A percentile compares a stretch with the other conserved stretches of the same genome.
phyloP scores from a whole-genome alignment of 2,329 filamentous ascomycete genomes.

The Aspergillaceae sp. region DNA sequence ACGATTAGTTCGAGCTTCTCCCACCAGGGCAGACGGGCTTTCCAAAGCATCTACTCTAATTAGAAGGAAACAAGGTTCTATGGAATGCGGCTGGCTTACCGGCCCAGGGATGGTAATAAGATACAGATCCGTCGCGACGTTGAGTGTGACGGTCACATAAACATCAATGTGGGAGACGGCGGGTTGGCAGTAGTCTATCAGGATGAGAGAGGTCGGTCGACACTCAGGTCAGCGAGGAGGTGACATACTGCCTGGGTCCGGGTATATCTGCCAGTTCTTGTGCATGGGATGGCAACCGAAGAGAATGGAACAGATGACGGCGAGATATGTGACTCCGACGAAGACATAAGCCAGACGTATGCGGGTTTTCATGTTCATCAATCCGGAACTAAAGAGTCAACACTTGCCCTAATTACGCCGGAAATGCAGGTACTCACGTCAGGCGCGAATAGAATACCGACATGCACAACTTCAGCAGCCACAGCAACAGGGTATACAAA shows the following conservation, averaged over 20 bases:
- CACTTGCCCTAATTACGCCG: background rate
- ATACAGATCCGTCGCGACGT: constrained; percentile 51
- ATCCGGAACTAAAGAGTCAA: constrained; percentile 26
- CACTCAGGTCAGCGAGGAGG: background rate
- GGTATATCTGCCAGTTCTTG: constrained; percentile 52
- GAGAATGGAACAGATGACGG: constrained; percentile 43
- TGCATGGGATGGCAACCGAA: constrained; percentile 46
- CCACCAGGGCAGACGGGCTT: constrained; percentile 39
- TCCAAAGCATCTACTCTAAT: constrained; percentile 43
- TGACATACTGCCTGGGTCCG: constrained; percentile 47
- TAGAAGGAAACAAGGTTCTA: background rate
- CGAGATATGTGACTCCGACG: constrained; percentile 43
- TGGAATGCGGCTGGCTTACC: constrained; percentile 22
- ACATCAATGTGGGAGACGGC: constrained; percentile 45
- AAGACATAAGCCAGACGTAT: constrained; percentile 45
- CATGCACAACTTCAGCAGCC: constrained; percentile 48
- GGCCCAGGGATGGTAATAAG: constrained; percentile 52
- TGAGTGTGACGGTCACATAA: constrained; percentile 45
- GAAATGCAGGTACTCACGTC: constrained; percentile 27
- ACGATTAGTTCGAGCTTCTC: constrained; percentile 47
- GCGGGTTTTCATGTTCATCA: constrained; percentile 35
- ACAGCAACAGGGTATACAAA: constrained; percentile 45
- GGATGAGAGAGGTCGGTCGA: background rate
- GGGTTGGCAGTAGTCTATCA: constrained; percentile 39
- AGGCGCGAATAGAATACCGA: constrained; percentile 50